Evolutionary conservation across 2,329 filamentous ascomycete genomes (phyloP), one percentile per base, ranked within the genome.

Genomic region (Aaosphaeria arxii): DNA sequence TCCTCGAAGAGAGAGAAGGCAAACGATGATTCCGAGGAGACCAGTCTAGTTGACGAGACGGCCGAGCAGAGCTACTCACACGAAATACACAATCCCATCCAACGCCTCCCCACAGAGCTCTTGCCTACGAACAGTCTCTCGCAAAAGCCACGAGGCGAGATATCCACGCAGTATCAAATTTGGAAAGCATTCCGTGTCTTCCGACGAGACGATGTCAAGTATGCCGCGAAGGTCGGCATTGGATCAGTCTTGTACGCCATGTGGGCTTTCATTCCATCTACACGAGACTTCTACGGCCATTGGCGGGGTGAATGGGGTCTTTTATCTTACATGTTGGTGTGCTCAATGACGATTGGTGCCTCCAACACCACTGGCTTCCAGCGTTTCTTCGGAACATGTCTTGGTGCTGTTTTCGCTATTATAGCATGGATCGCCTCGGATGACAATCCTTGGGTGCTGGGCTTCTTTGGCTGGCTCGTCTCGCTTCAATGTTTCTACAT

Each of bases 271-370:
- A 80, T 96, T 32, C 81, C 85, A 1, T 74, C 80, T 6, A 95
- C 91, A 2, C 79, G 91, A 45, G 88, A 88, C 0, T 79, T 87
- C 17, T 99, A 96, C 67, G 80, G 84, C 45, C 86, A 87, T 61
- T 97, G 91, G 90, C 81, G 92, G 66, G 92, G 92, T 30, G 94
- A 99, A 77, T 99, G 94, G 94, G 94, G 94, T 24, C 78, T 99
- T 2, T 71, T 99, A 47, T 96, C 91, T 0, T 97, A 96, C 75
- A 97, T 97, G 92, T 85, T 97, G 64, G 94, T 99, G 28, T 95
- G 91, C 66, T 91, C 89, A 35, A 97, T 96, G 91, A 99, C 92
- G 0, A 92, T 96, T 24, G 94, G 94, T 30, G 91, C 94, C 6
- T 89, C 91, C 28, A 99, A 97, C 69, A 96, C 92, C 1, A 96